A percentile compares a stretch with the other conserved stretches of the same genome.
These are phyloP conservation scores for Aspergillus mulundensis DNA, from an alignment of 495 filamentous ascomycete species.

Conservation along the genomic window DNA sequence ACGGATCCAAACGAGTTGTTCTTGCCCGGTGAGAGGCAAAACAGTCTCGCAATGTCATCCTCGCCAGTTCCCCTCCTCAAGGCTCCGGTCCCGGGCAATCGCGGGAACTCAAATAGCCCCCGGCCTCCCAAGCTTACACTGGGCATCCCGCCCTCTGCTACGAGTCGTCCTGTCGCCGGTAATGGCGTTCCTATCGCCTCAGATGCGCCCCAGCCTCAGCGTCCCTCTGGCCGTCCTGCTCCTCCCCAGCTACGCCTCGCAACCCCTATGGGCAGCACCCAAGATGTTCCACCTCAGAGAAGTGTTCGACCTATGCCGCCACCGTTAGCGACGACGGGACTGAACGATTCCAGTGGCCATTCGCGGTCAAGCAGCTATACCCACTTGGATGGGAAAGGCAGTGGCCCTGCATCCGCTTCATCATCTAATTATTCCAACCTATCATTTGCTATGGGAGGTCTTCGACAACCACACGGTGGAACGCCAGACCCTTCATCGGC, in stretches of 20 bases:
- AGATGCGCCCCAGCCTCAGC: slow-evolving; percentile 27
- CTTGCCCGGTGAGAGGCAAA: slow-evolving; percentile 45
- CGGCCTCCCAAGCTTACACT: slow-evolving; percentile 77
- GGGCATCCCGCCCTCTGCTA: slow-evolving; percentile 81
- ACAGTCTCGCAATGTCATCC: slow-evolving; percentile 67
- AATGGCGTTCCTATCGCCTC: slow-evolving; percentile 30
- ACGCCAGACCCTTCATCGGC: slow-evolving; percentile 86
- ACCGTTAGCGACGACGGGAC: slow-evolving; percentile 49
- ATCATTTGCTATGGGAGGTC: slow-evolving; percentile 66
- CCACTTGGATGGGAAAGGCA: slow-evolving; percentile 66
- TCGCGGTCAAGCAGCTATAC: slow-evolving; percentile 72
- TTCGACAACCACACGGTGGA: slow-evolving; percentile 54
- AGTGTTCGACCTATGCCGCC: slow-evolving; percentile 51
- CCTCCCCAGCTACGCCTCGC: slow-evolving; percentile 73
- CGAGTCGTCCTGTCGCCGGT: slow-evolving; percentile 60
- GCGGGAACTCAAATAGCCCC: slow-evolving; percentile 50
- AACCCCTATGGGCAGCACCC: slow-evolving; percentile 74
- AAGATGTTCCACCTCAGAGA: slow-evolving; percentile 60
- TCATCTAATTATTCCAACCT: slow-evolving; percentile 74
- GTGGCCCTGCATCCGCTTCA: slow-evolving; percentile 75
- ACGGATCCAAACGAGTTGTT: slow-evolving; percentile 48
- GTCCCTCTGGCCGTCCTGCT: slow-evolving; percentile 46
- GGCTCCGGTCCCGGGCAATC: slow-evolving; percentile 73
- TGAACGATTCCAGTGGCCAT: slow-evolving; percentile 71
- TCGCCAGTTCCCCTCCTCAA: slow-evolving; percentile 70